Conservation (phyloP, 768 basidiomycete genomes). For the Leucocoprinus birnbaumii region DNA sequence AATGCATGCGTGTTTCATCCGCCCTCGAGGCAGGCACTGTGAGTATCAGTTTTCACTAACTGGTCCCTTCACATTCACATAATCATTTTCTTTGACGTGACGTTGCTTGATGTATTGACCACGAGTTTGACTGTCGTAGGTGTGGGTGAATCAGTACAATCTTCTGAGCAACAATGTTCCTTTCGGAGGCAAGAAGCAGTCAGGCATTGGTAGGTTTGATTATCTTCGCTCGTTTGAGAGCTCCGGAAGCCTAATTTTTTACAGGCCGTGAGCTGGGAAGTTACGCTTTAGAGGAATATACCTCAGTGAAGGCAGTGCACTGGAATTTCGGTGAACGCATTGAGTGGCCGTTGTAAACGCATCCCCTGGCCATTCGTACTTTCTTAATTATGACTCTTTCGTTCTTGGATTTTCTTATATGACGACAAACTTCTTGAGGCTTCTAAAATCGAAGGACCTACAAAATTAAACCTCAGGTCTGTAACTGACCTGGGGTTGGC, state of each 20-base stretch:
- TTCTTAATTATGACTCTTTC: not conserved
- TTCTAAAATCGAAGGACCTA: not conserved
- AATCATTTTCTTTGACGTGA: not conserved
- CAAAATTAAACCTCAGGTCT: constrained; percentile 5
- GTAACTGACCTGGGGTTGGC: not conserved
- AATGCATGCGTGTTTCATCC: constrained; percentile 86
- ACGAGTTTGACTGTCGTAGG: constrained; percentile 34
- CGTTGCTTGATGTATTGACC: not conserved
- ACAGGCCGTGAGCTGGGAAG: constrained; percentile 85
- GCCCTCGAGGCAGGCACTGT: constrained; percentile 89
- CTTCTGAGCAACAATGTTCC: constrained; percentile 84
- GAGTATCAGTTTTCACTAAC: constrained; percentile 22
- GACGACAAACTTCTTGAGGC: not conserved
- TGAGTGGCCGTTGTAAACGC: constrained; percentile 68
- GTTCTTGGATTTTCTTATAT: not conserved
- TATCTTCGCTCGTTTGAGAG: not conserved
- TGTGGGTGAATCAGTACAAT: constrained; percentile 94
- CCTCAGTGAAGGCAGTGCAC: constrained; percentile 77
- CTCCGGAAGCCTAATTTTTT: not conserved
- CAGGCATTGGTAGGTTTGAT: constrained; percentile 66
- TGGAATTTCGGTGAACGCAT: constrained; percentile 86
- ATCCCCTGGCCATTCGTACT: not conserved
- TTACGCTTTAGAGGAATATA: constrained; percentile 83
- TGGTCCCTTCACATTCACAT: not conserved
- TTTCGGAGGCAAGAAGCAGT: constrained; percentile 94